Evolutionary conservation across 495 filamentous ascomycete genomes (phyloP).

Genomic region (Penicillium mononematosum): DNA sequence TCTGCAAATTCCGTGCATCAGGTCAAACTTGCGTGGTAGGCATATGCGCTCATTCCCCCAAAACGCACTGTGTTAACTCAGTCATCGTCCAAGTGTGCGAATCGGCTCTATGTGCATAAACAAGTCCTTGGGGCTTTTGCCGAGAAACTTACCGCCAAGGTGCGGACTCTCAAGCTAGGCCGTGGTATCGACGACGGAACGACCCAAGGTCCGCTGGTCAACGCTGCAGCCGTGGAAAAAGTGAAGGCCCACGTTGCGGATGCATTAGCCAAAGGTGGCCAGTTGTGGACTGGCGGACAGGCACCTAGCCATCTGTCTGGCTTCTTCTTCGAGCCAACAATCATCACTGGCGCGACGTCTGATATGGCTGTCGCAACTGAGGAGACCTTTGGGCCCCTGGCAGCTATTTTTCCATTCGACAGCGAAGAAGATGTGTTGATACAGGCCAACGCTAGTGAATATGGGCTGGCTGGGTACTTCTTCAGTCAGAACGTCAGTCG

Average conservation of each 20-base stretch:
- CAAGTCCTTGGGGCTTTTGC: constrained; percentile 34
- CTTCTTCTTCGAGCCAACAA: constrained; percentile 70
- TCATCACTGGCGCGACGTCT: constrained; percentile 61
- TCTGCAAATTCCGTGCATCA: constrained; percentile 48
- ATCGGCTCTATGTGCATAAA: constrained; percentile 58
- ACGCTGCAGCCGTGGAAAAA: constrained; percentile 65
- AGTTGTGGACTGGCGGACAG: constrained; percentile 21
- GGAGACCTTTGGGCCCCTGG: constrained; percentile 37
- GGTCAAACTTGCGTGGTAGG: constrained; percentile 51
- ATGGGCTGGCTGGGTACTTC: constrained; percentile 36
- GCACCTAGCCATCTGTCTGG: constrained; percentile 51
- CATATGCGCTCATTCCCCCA: neutral
- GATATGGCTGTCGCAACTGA: constrained; percentile 35
- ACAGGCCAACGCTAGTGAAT: constrained; percentile 27
- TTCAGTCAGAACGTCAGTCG: constrained; percentile 27
- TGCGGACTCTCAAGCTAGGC: constrained; percentile 65
- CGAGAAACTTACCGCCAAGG: constrained; percentile 56
- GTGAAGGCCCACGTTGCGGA: constrained; percentile 70
- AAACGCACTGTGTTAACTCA: too few relatives aligned
- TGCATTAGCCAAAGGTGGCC: constrained; percentile 50
- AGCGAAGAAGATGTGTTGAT: constrained; percentile 29
- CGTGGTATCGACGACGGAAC: constrained; percentile 60
- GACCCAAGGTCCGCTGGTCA: constrained; percentile 76
- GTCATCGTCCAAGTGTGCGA: constrained; percentile 48
- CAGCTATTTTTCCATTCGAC: constrained; percentile 25